Evolutionary conservation across 306 rosid genomes (phyloP).

Genomic region (Sesbania bispinosa): DNA sequence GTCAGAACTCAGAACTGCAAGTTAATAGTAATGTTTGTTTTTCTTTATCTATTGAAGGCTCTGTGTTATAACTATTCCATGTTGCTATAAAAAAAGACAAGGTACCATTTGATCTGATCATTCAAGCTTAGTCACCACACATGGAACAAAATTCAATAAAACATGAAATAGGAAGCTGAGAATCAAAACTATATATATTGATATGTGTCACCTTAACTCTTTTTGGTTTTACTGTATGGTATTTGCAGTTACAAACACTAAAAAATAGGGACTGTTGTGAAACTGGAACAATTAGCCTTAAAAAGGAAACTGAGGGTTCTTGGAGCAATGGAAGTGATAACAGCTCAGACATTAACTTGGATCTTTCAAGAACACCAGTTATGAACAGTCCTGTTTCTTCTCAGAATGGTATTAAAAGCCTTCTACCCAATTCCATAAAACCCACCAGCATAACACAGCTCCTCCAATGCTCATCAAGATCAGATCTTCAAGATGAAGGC

Average conservation of each 20-base stretch:
- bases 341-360: slow-evolving; percentile 69
- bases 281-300: slow-evolving; percentile 24
- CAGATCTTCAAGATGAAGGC: slow-evolving; percentile 66
- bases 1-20: slow-evolving; percentile 39
- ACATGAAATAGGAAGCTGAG: neutral
- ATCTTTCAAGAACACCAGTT: slow-evolving; percentile 63
- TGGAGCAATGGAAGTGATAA: slow-evolving; percentile 91
- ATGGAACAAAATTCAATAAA: slow-evolving; percentile 5
- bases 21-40: slow-evolving; percentile 25
- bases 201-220: neutral
- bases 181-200: slow-evolving; percentile 11
- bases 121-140: slow-evolving; percentile 17
- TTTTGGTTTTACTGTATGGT: slow-evolving; percentile 12
- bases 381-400: slow-evolving; percentile 49
- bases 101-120: slow-evolving; percentile 16
- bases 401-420: slow-evolving; percentile 40
- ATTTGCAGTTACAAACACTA: slow-evolving; percentile 55
- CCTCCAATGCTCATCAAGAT: slow-evolving; percentile 69
- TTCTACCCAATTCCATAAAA: slow-evolving; percentile 44
- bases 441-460: slow-evolving; percentile 69
- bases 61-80: slow-evolving; percentile 22
- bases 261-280: slow-evolving; percentile 47
- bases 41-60: slow-evolving; percentile 2
- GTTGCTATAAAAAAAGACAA: slow-evolving; percentile 34
- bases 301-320: slow-evolving; percentile 67